Base-by-base conservation (phyloP, 2,329 filamentous ascomycete species). In the Cordyceps tenuipes region DNA sequence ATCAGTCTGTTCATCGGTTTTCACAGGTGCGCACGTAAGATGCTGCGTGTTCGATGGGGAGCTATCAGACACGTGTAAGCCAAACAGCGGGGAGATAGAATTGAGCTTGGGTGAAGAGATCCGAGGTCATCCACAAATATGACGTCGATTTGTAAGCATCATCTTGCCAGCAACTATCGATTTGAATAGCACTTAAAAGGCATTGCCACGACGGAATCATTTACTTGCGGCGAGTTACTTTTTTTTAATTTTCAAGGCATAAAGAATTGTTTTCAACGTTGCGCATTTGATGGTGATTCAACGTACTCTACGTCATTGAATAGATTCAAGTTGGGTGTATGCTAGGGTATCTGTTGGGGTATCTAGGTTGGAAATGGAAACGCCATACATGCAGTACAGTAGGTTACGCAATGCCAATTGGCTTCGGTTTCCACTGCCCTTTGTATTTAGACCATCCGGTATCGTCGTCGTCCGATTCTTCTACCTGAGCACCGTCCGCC, bases 341-440 rank as follows among this genome's bases (percentile, higher is more conserved):
- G n/a, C n/a, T n/a, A n/a, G n/a, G n/a, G 26, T 29, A 29, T 29
- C 26, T 29, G 26, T 6, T 29, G 26, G 26, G 55, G 55, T 58
- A 58, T 58, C 55, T 51, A 26, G n/a, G 15, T 57, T n/a, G 43
- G 23, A 58, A 34, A 23, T 12, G 8, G 9, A 29, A 57, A 57
- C 44, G 55, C 34, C 36, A 17, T 50, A 43, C 47, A 50, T 43
- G 17, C 46, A 44, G 17, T 21, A 47, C 29, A 26, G 26, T 47
- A 43, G 15, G 23, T 73, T 66, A 84, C 9, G 79, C 75, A 57
- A 80, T 72, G 5, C 83, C 83, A 64, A 85, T 85, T 0, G 83
- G 82, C 65, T 79, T 82, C 10, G 82, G 76, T 61, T 76, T 78
- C 83, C 83, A 86, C 2, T 72, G 68, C 8, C 80, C 81, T 53